phyloP scores from a whole-genome alignment of 768 basidiomycete genomes.

The Agaricus sinodeliciosus region DNA sequence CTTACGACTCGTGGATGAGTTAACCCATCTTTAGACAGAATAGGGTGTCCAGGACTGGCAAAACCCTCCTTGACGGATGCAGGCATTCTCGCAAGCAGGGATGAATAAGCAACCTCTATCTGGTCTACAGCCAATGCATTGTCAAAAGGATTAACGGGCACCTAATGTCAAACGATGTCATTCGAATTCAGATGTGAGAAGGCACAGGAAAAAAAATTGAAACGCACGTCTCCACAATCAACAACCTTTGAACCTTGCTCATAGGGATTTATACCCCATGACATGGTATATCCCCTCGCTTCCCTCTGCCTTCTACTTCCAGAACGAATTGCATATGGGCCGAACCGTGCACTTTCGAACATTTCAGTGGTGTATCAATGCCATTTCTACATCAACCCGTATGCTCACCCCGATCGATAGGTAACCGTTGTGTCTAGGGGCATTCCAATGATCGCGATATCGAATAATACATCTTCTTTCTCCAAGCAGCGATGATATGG shows the following conservation, averaged over 20 bases:
- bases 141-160: conserved; percentile 76
- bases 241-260: conserved; percentile 48
- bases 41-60: conserved; percentile 27
- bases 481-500: conserved; percentile 70
- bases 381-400: too few relatives aligned
- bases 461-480: conserved; percentile 44
- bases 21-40: conserved; percentile 47
- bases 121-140: conserved; percentile 79
- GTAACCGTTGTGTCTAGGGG: conserved; percentile 73
- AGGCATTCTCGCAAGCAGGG: conserved; percentile 56
- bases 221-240: conserved; percentile 77
- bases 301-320: conserved; percentile 63
- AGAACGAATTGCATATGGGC: conserved; percentile 78
- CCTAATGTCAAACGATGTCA: conserved; percentile 32
- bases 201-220: too few relatives aligned
- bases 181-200: too few relatives aligned
- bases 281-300: conserved; percentile 53
- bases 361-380: too few relatives aligned
- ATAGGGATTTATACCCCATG: conserved; percentile 68
- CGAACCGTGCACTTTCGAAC: conserved; percentile 68
- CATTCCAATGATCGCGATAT: conserved; percentile 78
- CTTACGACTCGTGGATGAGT: conserved; percentile 76
- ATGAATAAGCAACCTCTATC: conserved; percentile 81
- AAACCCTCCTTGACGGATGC: conserved; percentile 25
- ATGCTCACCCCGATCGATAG: conserved; percentile 45